Evolutionary conservation across 106 monocot genomes (phyloP).

Genomic region (Cymbidium sinense): DNA sequence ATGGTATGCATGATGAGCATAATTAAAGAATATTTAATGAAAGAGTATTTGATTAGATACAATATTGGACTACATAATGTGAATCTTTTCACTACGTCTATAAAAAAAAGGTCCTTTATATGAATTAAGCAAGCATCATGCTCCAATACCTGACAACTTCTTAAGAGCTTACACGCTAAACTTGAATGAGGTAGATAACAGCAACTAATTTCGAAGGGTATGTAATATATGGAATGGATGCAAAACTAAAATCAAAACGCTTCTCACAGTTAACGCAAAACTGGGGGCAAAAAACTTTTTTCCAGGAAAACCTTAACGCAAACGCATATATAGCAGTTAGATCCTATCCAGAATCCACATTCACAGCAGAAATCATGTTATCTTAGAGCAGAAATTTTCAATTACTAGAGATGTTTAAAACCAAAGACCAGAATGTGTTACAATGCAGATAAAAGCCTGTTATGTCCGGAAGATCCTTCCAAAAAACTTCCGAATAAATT

Average conservation of each 20-base stretch:
- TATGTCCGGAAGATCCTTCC: not conserved
- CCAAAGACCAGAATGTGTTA: not conserved
- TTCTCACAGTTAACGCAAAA: not conserved
- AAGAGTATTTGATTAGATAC: too few species aligned
- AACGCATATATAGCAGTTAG: not conserved
- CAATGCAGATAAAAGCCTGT: not conserved
- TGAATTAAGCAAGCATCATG: not conserved
- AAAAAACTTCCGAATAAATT: not conserved
- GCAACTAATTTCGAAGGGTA: not conserved
- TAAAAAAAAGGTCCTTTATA: not conserved
- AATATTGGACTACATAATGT: too few species aligned
- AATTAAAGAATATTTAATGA: too few species aligned
- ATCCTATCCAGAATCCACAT: constrained; percentile 1
- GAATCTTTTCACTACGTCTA: too few species aligned
- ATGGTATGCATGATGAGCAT: too few species aligned
- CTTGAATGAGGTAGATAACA: not conserved
- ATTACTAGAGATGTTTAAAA: not conserved
- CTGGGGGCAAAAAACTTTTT: not conserved
- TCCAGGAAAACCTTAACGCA: not conserved
- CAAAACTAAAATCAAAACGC: not conserved
- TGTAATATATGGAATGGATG: not conserved
- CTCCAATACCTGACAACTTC: not conserved
- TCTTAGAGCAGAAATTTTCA: not conserved
- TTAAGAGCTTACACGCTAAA: not conserved
- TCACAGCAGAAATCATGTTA: not conserved